These are phyloP conservation scores for Xerocomus minutiporus DNA, from an alignment of 1,284 basidiomycete species.

Conservation along the genomic window DNA sequence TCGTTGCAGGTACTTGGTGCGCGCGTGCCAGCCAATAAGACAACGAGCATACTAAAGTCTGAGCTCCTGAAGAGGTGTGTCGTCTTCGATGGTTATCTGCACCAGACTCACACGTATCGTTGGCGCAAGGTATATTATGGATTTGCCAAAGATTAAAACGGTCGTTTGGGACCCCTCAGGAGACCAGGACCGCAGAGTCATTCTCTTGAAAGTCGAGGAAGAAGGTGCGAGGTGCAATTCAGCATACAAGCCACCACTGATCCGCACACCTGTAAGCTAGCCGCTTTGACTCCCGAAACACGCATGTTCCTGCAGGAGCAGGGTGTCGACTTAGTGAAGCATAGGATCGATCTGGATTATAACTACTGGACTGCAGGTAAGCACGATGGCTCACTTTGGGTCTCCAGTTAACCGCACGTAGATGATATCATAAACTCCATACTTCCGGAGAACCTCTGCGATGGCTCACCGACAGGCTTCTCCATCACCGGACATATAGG, in stretches of 20 bases:
- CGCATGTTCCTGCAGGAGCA: conserved; percentile 52
- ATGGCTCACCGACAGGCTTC: conserved; percentile 83
- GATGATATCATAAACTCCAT: conserved; percentile 81
- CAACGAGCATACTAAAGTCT: conserved; percentile 54
- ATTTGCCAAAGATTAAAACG: conserved; percentile 61
- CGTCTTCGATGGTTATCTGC: not conserved
- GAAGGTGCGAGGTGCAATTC: conserved; percentile 46
- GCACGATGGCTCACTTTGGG: conserved; percentile 13
- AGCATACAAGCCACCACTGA: conserved; percentile 12
- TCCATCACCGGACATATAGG: conserved; percentile 90
- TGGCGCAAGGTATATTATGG: conserved; percentile 46
- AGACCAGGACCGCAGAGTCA: conserved; percentile 46
- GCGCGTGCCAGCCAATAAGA: conserved; percentile 54
- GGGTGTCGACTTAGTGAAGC: conserved; percentile 50
- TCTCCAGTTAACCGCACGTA: conserved; percentile 29
- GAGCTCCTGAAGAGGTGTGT: conserved; percentile 55
- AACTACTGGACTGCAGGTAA: conserved; percentile 82
- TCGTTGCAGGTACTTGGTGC: conserved; percentile 63
- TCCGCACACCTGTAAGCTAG: conserved; percentile 48
- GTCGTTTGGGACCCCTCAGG: conserved; percentile 52
- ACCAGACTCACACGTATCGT: not conserved
- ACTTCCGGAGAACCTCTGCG: conserved; percentile 70
- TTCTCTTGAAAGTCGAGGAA: conserved; percentile 56
- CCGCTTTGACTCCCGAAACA: conserved; percentile 56
- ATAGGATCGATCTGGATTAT: conserved; percentile 69